A percentile compares a stretch with the other conserved stretches of the same genome.
phyloP scores from a whole-genome alignment of 352 stramenopile genomes.

The Phytophthora uliginosa region DNA sequence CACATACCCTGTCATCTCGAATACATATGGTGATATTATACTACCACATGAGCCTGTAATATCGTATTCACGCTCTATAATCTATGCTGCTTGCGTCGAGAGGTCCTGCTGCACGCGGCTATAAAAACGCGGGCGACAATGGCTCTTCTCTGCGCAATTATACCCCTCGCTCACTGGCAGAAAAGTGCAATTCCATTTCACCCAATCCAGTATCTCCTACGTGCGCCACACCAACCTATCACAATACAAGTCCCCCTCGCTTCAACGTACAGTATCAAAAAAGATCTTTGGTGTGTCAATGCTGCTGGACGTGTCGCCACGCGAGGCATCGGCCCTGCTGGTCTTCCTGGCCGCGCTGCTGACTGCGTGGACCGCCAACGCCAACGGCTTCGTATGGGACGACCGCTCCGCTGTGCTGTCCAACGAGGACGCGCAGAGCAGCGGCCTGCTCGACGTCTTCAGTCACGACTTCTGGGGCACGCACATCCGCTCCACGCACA shows the following conservation, averaged over 20 bases:
- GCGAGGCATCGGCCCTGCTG: slow-evolving; percentile 10
- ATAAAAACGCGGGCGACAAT: slow-evolving; percentile 39
- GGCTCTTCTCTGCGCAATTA: slow-evolving; percentile 4
- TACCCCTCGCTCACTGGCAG: slow-evolving; percentile 13
- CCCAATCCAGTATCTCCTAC: not conserved
- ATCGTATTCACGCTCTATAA: not conserved
- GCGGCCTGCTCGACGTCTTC: slow-evolving; percentile 58
- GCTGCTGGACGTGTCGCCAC: slow-evolving; percentile 29
- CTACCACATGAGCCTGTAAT: not conserved
- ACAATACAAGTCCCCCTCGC: not conserved
- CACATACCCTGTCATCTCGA: not conserved
- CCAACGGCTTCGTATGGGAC: slow-evolving; percentile 91
- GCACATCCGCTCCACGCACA: slow-evolving; percentile 56
- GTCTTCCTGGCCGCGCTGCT: slow-evolving; percentile 54
- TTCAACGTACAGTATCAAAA: slow-evolving; percentile 16
- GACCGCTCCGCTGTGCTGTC: slow-evolving; percentile 83
- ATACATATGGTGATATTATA: not conserved
- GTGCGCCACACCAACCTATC: slow-evolving; percentile 2
- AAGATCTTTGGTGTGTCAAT: slow-evolving; percentile 10
- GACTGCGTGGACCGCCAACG: slow-evolving; percentile 61
- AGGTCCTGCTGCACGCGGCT: slow-evolving; percentile 9
- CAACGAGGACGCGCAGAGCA: slow-evolving; percentile 71
- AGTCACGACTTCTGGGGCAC: slow-evolving; percentile 92
- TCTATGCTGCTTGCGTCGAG: not conserved
- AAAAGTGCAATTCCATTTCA: not conserved